Conservation (phyloP, 2,329 filamentous ascomycete genomes). For the Catunica adiposa region DNA sequence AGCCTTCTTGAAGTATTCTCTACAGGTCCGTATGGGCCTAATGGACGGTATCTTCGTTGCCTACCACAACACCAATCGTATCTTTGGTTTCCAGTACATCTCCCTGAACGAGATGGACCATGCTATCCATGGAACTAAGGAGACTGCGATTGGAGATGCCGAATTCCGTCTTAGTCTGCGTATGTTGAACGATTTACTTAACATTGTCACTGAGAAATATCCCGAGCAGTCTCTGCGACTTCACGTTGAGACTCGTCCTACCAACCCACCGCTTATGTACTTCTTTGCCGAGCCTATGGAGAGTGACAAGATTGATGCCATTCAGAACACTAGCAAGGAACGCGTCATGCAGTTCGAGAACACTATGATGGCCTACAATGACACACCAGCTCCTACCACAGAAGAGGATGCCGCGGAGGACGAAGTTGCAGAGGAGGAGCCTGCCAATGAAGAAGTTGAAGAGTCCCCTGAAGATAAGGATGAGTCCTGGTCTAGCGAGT, state of each 20-base stretch:
- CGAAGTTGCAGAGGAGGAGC: slow-evolving; percentile 15
- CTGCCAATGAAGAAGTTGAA: slow-evolving; percentile 15
- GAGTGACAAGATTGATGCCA: slow-evolving; percentile 50
- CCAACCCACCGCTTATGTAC: slow-evolving; percentile 54
- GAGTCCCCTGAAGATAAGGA: slow-evolving; percentile 17
- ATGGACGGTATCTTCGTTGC: slow-evolving; percentile 99
- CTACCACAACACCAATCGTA: slow-evolving; percentile 84
- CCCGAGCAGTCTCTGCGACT: slow-evolving; percentile 62
- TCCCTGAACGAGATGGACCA: slow-evolving; percentile 72
- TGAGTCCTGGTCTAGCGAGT: slow-evolving; percentile 19
- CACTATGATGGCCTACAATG: slow-evolving; percentile 36
- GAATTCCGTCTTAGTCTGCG: slow-evolving; percentile 74
- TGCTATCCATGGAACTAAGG: slow-evolving; percentile 64
- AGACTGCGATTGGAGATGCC: slow-evolving; percentile 52
- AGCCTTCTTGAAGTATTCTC: slow-evolving; percentile 88
- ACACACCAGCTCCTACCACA: slow-evolving; percentile 16
- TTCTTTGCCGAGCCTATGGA: slow-evolving; percentile 77
- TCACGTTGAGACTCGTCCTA: slow-evolving; percentile 60
- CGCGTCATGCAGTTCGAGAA: slow-evolving; percentile 54
- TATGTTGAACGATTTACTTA: slow-evolving; percentile 62
- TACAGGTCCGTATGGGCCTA: slow-evolving; percentile 89
- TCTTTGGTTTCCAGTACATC: slow-evolving; percentile 96
- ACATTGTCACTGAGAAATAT: slow-evolving; percentile 58
- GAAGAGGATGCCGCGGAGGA: slow-evolving; percentile 12
- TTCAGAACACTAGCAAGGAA: slow-evolving; percentile 52